Base-by-base conservation (phyloP, 768 basidiomycete genomes). In the Myochromella boudieri region DNA sequence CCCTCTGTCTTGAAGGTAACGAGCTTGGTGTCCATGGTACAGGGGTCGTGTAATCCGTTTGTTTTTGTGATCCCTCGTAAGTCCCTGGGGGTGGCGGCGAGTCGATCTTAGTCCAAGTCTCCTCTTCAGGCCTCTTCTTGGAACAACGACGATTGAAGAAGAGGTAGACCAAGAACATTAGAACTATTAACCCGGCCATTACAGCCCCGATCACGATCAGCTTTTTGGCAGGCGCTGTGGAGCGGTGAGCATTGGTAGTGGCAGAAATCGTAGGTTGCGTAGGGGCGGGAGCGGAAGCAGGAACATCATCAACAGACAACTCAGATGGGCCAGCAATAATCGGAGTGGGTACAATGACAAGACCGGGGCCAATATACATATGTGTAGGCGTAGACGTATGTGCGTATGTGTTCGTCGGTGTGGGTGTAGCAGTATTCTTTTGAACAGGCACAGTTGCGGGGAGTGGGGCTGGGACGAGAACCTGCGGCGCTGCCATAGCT, bases 101-200 rank as follows among this genome's bases (percentile, higher is more conserved):
- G 27, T 29, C 40, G 15, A 54, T 32, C 38, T 48, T 49, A 18
- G 44, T 44, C 45, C 44, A 44, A 10, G 45, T 10, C 11, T 46
- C 47, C 9, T 18, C 21, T 17, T 46, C 42, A 10, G 31, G 37
- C 10, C 47, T 39, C 21, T 46, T 44, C 27, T 45, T 51, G 28
- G 43, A 34, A 37, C 41, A 28, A 27, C 47, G 32, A 33, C 54
- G 56, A 4, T 31, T 15, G 3, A 25, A 37, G 15, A 57, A 43
- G 1, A 51, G 24, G 28, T 51, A 57, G 3, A 38, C 39, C 24
- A 52, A 37, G 27, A 60, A 43, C 33, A 53, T 48, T 12, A 55
- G 21, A 4, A 37, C 45, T 25, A 57, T 37, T 20, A 60, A 46
- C 17, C 47, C 54, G 10, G 44, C 59, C 47, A 60, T 42, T 15